Evolutionary conservation across 2,329 filamentous ascomycete genomes (phyloP).

Genomic region (Hymenoscyphus fraxineus): DNA sequence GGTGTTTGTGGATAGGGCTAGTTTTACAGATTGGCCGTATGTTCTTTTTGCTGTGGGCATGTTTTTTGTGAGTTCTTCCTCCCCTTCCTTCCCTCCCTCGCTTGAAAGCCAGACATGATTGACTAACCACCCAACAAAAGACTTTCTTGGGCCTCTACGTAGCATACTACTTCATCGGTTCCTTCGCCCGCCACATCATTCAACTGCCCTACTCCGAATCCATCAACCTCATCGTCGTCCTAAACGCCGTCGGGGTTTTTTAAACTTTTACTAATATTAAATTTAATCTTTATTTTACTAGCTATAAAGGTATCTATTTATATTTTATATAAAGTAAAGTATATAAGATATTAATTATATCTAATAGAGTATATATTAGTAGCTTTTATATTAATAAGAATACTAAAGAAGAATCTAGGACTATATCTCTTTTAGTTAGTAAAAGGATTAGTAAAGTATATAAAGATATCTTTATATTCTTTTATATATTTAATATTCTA

Average conservation of each 20-base stretch:
- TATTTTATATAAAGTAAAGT: no score
- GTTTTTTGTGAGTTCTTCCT: slow-evolving; percentile 7
- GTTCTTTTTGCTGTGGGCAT: slow-evolving; percentile 34
- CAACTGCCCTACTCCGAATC: slow-evolving; percentile 39
- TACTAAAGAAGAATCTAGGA: no score
- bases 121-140: slow-evolving; percentile 27
- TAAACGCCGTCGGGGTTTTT: slow-evolving; percentile 17
- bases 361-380: no score
- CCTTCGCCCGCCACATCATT: slow-evolving; percentile 36
- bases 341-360: no score
- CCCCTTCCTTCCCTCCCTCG: not conserved
- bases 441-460: no score
- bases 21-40: slow-evolving; percentile 42
- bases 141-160: slow-evolving; percentile 31
- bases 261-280: no score
- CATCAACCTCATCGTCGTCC: slow-evolving; percentile 33
- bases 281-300: no score
- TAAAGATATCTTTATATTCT: no score
- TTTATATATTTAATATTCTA: no score
- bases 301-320: no score
- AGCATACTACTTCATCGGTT: slow-evolving; percentile 31
- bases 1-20: slow-evolving; percentile 39
- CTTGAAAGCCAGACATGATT: slow-evolving; percentile 19
- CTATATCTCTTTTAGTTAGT: no score
- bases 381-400: no score